phyloP scores from a whole-genome alignment of 345 rosid species.

The Eutrema heterophyllum region DNA sequence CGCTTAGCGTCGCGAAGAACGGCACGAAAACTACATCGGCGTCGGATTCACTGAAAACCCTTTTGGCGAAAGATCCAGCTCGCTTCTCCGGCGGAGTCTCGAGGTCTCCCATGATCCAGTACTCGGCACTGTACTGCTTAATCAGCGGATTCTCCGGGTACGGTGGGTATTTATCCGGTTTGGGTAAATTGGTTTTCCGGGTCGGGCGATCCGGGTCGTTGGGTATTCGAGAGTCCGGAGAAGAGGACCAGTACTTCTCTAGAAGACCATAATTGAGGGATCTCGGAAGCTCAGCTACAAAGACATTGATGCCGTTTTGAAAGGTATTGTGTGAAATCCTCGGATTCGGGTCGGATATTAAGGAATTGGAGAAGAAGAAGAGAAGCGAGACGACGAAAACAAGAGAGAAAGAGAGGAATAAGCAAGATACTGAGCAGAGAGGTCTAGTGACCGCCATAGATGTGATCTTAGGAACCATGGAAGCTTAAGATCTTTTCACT shows the following conservation, averaged over 20 bases:
- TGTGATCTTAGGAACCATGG: slow-evolving; percentile 35
- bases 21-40: slow-evolving; percentile 93
- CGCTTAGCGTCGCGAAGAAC: slow-evolving; percentile 79
- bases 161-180: slow-evolving; percentile 39
- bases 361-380: slow-evolving; percentile 34
- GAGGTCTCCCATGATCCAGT: slow-evolving; percentile 89
- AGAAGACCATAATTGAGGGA: slow-evolving; percentile 82
- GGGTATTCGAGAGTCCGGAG: slow-evolving; percentile 64
- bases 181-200: slow-evolving; percentile 23
- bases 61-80: slow-evolving; percentile 50
- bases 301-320: slow-evolving; percentile 55
- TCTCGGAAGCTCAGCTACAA: slow-evolving; percentile 75
- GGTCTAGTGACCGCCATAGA: slow-evolving; percentile 21
- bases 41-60: slow-evolving; percentile 46
- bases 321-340: slow-evolving; percentile 7
- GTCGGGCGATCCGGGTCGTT: slow-evolving; percentile 65
- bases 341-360: background rate
- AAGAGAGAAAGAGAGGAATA: slow-evolving; percentile 37
- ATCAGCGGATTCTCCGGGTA: slow-evolving; percentile 82
- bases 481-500: slow-evolving; percentile 1
- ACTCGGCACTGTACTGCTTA: slow-evolving; percentile 97
- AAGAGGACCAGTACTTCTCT: slow-evolving; percentile 59
- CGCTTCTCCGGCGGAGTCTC: slow-evolving; percentile 52
- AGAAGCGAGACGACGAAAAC: slow-evolving; percentile 35
- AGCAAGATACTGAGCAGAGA: slow-evolving; percentile 32